A percentile compares a stretch with the other conserved stretches of the same genome.
Conservation (phyloP, 768 basidiomycete species). For the Sarcodon sp. region DNA sequence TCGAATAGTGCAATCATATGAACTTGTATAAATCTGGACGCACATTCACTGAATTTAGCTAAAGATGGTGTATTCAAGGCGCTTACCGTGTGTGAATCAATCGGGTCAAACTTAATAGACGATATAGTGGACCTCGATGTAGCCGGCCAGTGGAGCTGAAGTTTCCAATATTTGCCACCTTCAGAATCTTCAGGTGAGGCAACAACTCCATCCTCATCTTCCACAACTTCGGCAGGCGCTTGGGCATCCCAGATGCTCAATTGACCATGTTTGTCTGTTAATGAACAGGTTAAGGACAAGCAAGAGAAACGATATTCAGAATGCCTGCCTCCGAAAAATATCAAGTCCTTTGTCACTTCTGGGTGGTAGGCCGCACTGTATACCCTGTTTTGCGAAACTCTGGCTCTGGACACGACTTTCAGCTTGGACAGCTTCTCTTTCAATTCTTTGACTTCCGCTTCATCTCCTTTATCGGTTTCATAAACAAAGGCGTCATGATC, state of each 20-base stretch:
- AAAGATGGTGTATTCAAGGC: background rate
- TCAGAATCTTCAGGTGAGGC: slow-evolving; percentile 27
- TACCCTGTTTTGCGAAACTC: slow-evolving; percentile 62
- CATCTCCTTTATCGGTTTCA: slow-evolving; percentile 30
- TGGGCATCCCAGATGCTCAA: slow-evolving; percentile 82
- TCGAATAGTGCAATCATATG: slow-evolving; percentile 75
- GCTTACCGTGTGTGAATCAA: slow-evolving; percentile 59
- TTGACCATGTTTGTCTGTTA: slow-evolving; percentile 67
- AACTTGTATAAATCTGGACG: slow-evolving; percentile 59
- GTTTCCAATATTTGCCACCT: slow-evolving; percentile 67
- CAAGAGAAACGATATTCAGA: background rate
- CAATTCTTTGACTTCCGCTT: slow-evolving; percentile 37
- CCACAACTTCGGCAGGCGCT: slow-evolving; percentile 50
- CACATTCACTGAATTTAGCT: no score
- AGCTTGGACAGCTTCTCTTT: slow-evolving; percentile 39
- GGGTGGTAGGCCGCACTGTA: slow-evolving; percentile 79
- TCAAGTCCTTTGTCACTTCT: slow-evolving; percentile 63
- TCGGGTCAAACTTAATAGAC: slow-evolving; percentile 63
- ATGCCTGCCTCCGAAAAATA: slow-evolving; percentile 71
- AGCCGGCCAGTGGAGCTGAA: slow-evolving; percentile 80
- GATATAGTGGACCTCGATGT: slow-evolving; percentile 72
- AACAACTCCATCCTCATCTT: slow-evolving; percentile 50
- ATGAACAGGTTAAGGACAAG: background rate
- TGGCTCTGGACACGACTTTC: slow-evolving; percentile 64
- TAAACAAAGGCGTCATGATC: slow-evolving; percentile 40